phyloP scores from a whole-genome alignment of 352 stramenopile genomes.

The Phytophthora citrophthora region DNA sequence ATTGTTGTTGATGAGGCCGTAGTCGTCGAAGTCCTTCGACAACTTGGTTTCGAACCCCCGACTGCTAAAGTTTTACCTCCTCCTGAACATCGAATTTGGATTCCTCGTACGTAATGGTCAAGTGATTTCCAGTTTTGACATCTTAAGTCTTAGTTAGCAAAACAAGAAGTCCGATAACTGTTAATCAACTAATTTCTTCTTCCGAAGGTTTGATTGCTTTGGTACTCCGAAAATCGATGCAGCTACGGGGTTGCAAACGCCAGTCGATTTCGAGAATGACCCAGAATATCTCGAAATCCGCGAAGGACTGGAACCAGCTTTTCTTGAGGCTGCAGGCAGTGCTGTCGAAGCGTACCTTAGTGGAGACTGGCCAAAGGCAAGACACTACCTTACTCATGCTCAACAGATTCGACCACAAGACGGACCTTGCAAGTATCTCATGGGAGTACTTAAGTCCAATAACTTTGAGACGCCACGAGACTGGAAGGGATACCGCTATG shows the following conservation, averaged over 20 bases:
- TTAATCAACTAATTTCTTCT: too few relatives aligned
- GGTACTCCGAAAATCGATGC: slow-evolving; percentile 74
- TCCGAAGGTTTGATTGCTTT: too few relatives aligned
- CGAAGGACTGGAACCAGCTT: slow-evolving; percentile 79
- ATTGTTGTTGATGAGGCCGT: too few relatives aligned
- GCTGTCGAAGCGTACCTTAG: slow-evolving; percentile 80
- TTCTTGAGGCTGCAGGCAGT: slow-evolving; percentile 69
- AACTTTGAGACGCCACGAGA: slow-evolving; percentile 88
- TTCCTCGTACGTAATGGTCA: too few relatives aligned
- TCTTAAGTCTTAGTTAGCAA: too few relatives aligned
- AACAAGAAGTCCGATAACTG: too few relatives aligned
- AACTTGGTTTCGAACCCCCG: too few relatives aligned
- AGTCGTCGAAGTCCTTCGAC: too few relatives aligned
- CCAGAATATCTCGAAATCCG: slow-evolving; percentile 87
- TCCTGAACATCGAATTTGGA: too few relatives aligned
- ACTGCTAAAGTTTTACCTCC: too few relatives aligned
- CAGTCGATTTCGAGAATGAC: slow-evolving; percentile 86
- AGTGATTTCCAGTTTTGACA: too few relatives aligned
- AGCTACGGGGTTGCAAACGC: slow-evolving; percentile 58
- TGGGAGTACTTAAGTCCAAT: slow-evolving; percentile 88
- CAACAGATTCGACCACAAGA: slow-evolving; percentile 85
- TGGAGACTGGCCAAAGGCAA: slow-evolving; percentile 75
- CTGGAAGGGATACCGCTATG: slow-evolving; percentile 92
- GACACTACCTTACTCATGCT: slow-evolving; percentile 75
- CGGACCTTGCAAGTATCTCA: slow-evolving; percentile 91